These are phyloP conservation scores for Pyrrhoderma lamaoense DNA, from an alignment of 1,284 basidiomycete genomes.

Conservation along the genomic window DNA sequence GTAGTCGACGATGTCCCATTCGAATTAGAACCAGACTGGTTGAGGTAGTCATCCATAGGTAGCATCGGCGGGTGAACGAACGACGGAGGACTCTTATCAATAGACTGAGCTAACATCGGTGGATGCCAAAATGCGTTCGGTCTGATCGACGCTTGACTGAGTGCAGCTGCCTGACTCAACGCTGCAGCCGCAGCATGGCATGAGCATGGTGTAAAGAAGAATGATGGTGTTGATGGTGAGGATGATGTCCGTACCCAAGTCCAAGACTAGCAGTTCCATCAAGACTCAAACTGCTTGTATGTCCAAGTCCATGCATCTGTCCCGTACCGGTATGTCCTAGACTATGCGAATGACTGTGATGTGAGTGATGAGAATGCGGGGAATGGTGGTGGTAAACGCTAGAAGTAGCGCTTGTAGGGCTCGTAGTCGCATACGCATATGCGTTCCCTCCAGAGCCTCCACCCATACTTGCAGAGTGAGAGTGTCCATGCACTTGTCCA, in stretches of 20 bases:
- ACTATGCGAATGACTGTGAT: neutral
- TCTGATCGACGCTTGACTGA: neutral
- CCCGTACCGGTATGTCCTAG: too few species aligned
- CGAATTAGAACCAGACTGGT: neutral
- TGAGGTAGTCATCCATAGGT: conserved; percentile 23
- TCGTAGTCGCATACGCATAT: too few species aligned
- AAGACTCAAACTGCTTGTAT: too few species aligned
- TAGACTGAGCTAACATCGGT: conserved; percentile 48
- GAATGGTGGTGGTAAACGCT: neutral
- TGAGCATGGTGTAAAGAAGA: too few species aligned
- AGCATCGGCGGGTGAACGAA: conserved; percentile 57
- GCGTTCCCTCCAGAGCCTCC: too few species aligned
- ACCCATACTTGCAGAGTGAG: too few species aligned
- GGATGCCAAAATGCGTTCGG: conserved; percentile 54
- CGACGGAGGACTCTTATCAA: conserved; percentile 38
- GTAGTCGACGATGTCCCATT: neutral
- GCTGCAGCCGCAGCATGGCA: conserved; percentile 1
- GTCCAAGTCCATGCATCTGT: too few species aligned
- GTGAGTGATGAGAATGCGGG: neutral
- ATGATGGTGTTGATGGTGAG: neutral
- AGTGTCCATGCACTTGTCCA: too few species aligned
- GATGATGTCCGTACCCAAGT: conserved; percentile 37
- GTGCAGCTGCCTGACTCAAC: neutral
- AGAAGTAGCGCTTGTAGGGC: too few species aligned
- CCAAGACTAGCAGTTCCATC: conserved; percentile 29